phyloP scores from a whole-genome alignment of 306 rosid genomes.

The Acacia crassicarpa region DNA sequence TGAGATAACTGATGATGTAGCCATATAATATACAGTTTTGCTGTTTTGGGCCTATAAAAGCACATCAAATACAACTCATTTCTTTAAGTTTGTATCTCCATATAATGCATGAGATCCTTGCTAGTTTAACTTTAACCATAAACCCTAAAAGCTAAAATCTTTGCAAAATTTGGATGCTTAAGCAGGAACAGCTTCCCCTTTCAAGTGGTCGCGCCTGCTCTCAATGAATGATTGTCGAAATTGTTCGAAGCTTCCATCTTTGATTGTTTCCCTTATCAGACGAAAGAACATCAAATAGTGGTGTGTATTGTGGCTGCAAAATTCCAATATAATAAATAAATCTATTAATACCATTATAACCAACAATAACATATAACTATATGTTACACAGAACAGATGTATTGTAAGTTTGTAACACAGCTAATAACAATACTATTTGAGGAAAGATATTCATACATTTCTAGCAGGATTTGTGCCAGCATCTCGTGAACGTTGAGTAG shows the following conservation, averaged over 20 bases:
- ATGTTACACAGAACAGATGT: neutral
- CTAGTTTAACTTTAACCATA: neutral
- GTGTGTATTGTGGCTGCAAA: constrained; percentile 91
- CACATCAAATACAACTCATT: neutral
- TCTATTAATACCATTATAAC: constrained; percentile 13
- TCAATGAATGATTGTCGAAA: constrained; percentile 56
- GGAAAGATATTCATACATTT: constrained; percentile 55
- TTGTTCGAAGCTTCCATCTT: constrained; percentile 71
- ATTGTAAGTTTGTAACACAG: neutral
- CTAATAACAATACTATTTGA: neutral
- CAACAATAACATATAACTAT: neutral
- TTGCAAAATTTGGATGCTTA: constrained; percentile 27
- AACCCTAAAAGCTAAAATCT: neutral
- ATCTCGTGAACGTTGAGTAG: constrained; percentile 89
- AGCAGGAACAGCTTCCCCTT: constrained; percentile 38
- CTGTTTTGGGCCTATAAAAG: neutral
- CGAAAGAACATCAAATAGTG: constrained; percentile 79
- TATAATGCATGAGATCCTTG: neutral
- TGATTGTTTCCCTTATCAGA: constrained; percentile 71
- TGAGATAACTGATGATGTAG: neutral
- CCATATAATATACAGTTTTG: neutral
- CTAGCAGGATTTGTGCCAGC: constrained; percentile 88
- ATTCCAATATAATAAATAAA: neutral
- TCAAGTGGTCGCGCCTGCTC: constrained; percentile 48
- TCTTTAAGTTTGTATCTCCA: neutral